phyloP scores from a whole-genome alignment of 140 eudicot genomes.

The Cichorium intybus region DNA sequence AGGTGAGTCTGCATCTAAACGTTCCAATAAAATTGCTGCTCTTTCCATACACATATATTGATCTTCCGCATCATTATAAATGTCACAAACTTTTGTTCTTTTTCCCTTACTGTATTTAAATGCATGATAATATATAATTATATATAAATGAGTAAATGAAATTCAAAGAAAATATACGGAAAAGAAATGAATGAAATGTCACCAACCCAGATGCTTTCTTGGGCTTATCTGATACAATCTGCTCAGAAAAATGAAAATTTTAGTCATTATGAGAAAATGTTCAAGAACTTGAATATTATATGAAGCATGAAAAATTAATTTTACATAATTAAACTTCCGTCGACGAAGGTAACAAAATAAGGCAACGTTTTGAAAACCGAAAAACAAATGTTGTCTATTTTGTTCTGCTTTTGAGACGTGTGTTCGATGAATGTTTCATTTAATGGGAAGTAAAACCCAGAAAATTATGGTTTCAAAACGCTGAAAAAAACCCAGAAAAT shows the following conservation, averaged over 20 bases:
- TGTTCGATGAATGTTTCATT: not conserved
- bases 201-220: slow-evolving; percentile 46
- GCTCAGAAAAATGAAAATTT: slow-evolving; percentile 12
- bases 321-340: slow-evolving; percentile 14
- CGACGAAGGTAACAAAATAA: not conserved
- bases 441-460: slow-evolving; percentile 6
- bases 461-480: slow-evolving; percentile 16
- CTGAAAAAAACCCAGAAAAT: not conserved
- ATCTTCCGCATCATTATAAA: slow-evolving; percentile 66
- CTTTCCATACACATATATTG: slow-evolving; percentile 64
- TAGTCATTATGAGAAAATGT: slow-evolving; percentile 3
- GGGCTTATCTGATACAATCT: slow-evolving; percentile 41
- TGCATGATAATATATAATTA: not conserved
- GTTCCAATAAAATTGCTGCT: slow-evolving; percentile 55
- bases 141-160: not conserved
- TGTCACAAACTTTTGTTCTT: slow-evolving; percentile 46
- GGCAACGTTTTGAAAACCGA: not conserved
- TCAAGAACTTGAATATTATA: slow-evolving; percentile 1
- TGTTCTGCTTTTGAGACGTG: not conserved
- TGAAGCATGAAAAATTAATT: not conserved
- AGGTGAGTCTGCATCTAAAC: slow-evolving; percentile 42
- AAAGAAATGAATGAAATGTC: slow-evolving; percentile 4
- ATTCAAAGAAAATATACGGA: not conserved
- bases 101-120: slow-evolving; percentile 42
- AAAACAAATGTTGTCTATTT: not conserved